A percentile compares a stretch with the other conserved stretches of the same genome.
Evolutionary conservation across 306 rosid species (phyloP).

Genomic region (Castanospermum australe): DNA sequence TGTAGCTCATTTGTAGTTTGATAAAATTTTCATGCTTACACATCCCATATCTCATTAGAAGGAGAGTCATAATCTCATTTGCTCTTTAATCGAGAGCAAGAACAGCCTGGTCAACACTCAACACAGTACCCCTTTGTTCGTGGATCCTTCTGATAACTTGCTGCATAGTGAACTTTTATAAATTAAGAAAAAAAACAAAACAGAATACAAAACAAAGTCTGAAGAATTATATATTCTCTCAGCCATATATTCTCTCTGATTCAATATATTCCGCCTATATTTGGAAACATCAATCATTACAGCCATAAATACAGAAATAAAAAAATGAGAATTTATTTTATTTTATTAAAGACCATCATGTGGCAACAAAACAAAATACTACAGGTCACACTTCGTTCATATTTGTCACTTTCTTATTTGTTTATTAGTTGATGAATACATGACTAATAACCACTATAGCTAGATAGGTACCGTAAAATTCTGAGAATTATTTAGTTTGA

Average conservation of each 20-base stretch:
- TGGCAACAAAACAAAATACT: slow-evolving; percentile 12
- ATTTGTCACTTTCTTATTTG: slow-evolving; percentile 5
- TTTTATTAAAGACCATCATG: not conserved
- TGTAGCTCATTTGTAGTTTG: not conserved
- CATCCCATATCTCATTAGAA: not conserved
- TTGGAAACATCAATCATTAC: slow-evolving; percentile 27
- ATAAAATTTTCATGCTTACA: not conserved
- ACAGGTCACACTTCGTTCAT: slow-evolving; percentile 16
- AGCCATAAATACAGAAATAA: not conserved
- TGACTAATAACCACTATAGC: not conserved
- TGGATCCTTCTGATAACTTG: not conserved
- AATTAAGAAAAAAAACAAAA: slow-evolving; percentile 4
- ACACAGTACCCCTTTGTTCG: not conserved
- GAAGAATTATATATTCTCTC: too few relatives aligned
- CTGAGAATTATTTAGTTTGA: not conserved
- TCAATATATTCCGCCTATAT: slow-evolving; percentile 27
- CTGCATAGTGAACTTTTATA: not conserved
- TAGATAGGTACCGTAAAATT: not conserved
- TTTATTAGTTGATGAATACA: not conserved
- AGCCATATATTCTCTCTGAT: not conserved
- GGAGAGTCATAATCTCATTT: not conserved
- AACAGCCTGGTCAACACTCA: not conserved
- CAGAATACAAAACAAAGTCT: not conserved
- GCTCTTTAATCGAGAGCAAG: not conserved
- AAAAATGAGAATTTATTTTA: not conserved